Evolutionary conservation across 1,284 basidiomycete genomes (phyloP).

Genomic region (Cutaneotrichosporon sp.): DNA sequence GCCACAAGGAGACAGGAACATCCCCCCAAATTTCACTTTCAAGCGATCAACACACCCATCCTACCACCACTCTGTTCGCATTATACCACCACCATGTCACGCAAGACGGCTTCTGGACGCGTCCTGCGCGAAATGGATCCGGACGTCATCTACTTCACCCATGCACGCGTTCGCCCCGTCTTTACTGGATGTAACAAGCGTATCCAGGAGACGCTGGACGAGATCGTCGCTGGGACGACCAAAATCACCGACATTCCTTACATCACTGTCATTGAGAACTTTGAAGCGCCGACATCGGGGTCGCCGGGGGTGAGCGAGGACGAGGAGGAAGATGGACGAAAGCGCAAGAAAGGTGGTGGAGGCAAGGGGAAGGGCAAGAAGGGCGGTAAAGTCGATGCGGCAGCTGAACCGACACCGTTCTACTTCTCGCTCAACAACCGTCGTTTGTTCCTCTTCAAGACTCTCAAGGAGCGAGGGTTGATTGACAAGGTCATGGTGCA

Average conservation of each 20-base stretch:
- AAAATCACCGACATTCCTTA: constrained; percentile 16
- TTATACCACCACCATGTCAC: constrained; percentile 5
- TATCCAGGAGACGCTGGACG: constrained; percentile 17
- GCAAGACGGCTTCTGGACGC: constrained; percentile 16
- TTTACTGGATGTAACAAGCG: constrained; percentile 19
- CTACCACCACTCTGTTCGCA: too few species aligned
- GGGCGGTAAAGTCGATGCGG: neutral
- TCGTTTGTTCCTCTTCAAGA: constrained; percentile 18
- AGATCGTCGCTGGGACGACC: constrained; percentile 13
- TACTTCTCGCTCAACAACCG: constrained; percentile 21
- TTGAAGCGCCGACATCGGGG: neutral
- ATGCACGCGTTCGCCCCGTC: constrained; percentile 16
- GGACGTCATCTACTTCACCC: constrained; percentile 17
- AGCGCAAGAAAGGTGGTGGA: neutral
- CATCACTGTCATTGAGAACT: constrained; percentile 20
- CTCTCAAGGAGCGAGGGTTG: constrained; percentile 9
- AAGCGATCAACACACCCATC: neutral
- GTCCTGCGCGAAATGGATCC: constrained; percentile 15
- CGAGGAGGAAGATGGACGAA: neutral
- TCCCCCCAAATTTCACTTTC: too few species aligned
- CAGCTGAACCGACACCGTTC: constrained; percentile 1
- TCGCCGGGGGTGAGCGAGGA: neutral
- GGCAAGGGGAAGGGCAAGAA: neutral
- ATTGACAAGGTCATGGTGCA: constrained; percentile 15
- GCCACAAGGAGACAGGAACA: too few species aligned